phyloP scores from a whole-genome alignment of 169 alveolate genomes.

The Eimeria maxima region DNA sequence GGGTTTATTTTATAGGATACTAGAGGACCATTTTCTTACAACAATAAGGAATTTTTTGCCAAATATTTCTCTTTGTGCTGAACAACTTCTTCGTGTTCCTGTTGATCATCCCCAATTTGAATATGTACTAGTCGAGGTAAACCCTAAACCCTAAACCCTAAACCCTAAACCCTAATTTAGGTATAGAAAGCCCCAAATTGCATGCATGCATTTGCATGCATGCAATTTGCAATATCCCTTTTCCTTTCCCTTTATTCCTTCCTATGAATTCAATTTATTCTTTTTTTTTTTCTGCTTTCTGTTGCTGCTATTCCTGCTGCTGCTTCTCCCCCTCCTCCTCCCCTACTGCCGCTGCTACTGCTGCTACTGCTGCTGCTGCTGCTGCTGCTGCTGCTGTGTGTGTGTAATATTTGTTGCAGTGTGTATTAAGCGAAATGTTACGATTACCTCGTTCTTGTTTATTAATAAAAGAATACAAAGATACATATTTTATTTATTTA shows the following conservation, averaged over 20 bases:
- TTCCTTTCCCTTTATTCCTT: neutral
- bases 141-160: conserved; percentile 49
- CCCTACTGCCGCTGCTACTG: neutral
- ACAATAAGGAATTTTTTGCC: conserved; percentile 16
- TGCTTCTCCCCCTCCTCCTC: neutral
- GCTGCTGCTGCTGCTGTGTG: neutral
- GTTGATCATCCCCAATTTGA: conserved; percentile 73
- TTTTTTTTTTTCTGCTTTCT: no score
- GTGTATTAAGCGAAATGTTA: conserved; percentile 73
- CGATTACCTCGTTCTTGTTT: conserved; percentile 64
- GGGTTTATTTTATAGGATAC: conserved; percentile 27
- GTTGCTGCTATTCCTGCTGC: neutral
- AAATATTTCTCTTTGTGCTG: conserved; percentile 70
- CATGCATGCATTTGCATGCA: neutral
- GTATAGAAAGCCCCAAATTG: neutral
- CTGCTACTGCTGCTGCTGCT: neutral
- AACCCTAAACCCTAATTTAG: conserved; percentile 7
- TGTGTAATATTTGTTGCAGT: neutral
- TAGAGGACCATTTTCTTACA: conserved; percentile 56
- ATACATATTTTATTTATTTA: neutral
- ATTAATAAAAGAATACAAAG: neutral
- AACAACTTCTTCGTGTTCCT: conserved; percentile 57
- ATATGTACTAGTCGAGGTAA: conserved; percentile 58
- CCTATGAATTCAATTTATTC: neutral
- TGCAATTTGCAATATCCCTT: neutral